Base-by-base conservation (phyloP, 208 protist genomes). In the Tetramitus jugosus region DNA sequence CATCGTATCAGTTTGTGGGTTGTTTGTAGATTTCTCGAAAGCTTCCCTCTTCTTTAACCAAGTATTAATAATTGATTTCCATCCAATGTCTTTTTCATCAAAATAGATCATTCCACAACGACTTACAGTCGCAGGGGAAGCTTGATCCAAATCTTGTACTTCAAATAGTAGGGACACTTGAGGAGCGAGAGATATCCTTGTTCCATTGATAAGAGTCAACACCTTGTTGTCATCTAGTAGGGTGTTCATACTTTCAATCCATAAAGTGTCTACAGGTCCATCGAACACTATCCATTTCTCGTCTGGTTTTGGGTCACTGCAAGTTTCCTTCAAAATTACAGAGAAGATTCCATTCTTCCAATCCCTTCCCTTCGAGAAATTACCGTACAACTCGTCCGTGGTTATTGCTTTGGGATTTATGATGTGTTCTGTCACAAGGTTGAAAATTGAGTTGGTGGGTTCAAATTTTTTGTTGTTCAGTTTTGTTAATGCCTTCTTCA, bases 181-280 rank as follows among this genome's bases (percentile, higher is more conserved):
- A 46, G 88, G 84, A 77, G 97, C 95, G 80, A 99, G 86, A 52
- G 93, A 88, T 81, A 99, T 99, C 80, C 97, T 91, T 84, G 98
- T 95, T 35, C 94, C 92, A 52, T 95, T 98, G 88, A 97, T 97
- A 26, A 99, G 88, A 29, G 97, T 99, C 8, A 99, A 90, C 85
- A 99, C 91, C 88, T 98, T 98, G 87, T 97, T 98, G 86, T 99
- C 96, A 87, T 99, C 97, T 23, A 99, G 86, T n/a, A 99, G 95
- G 26, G 96, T 97, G 86, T 99, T 99, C 95, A 99, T 98, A 8
- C 87, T 95, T 89, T 99, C 97, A 79, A 99, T 98, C 96, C 97
- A 99, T 29, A 98, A 85, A 62, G 97, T 98, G 86, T 98, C 96
- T 23, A 99, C 95, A 33, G 96, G 96, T 45, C 96, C 96, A 81